These are phyloP conservation scores for Trichoderma guizhouense DNA, from an alignment of 2,329 filamentous ascomycete species.

Conservation along the genomic window DNA sequence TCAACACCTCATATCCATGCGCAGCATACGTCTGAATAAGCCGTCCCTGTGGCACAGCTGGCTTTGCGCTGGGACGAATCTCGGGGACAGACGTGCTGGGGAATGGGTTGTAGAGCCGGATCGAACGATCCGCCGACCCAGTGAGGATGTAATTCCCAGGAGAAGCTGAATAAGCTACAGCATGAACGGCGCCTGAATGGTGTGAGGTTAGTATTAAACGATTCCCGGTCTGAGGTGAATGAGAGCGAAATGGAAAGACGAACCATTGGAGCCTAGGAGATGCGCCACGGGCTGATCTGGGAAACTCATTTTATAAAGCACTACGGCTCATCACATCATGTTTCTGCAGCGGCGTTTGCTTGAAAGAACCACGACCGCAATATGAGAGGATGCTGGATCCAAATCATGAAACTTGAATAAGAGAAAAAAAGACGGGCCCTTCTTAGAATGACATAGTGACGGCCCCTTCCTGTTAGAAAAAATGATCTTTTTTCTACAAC, in stretches of 20 bases:
- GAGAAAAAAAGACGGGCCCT: neutral
- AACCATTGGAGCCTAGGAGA: slow-evolving; percentile 58
- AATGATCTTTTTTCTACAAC: too few species aligned
- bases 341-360: neutral
- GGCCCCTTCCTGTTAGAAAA: neutral
- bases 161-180: slow-evolving; percentile 68
- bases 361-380: neutral
- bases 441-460: neutral
- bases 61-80: slow-evolving; percentile 24
- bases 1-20: slow-evolving; percentile 89
- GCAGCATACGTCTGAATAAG: slow-evolving; percentile 86
- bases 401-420: neutral
- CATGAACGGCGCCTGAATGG: slow-evolving; percentile 64
- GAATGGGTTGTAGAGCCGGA: slow-evolving; percentile 81
- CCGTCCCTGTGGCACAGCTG: slow-evolving; percentile 44
- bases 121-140: slow-evolving; percentile 77
- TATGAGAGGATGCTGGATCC: neutral
- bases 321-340: slow-evolving; percentile 27
- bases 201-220: neutral
- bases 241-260: slow-evolving; percentile 22
- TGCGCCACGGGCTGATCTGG: slow-evolving; percentile 51
- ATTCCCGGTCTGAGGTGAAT: neutral
- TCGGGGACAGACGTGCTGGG: slow-evolving; percentile 42
- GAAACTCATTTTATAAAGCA: slow-evolving; percentile 39
- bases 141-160: slow-evolving; percentile 78